phyloP scores from a whole-genome alignment of 75 land plant species.

The Larix kaempferi region DNA sequence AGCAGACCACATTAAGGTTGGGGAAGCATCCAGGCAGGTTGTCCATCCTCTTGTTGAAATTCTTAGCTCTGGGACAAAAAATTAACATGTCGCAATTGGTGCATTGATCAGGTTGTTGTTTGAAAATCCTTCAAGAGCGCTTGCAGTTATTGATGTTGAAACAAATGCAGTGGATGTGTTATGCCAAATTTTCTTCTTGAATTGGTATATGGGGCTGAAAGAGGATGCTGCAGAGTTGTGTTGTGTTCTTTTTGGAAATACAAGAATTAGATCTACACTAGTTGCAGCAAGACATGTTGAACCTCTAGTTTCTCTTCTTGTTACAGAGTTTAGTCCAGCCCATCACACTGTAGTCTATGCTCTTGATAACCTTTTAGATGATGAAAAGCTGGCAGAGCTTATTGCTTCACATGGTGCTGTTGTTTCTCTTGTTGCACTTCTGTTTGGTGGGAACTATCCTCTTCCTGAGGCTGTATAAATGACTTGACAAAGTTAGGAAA shows the following conservation, averaged over 20 bases:
- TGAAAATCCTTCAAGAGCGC: conserved; percentile 84
- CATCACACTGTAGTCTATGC: conserved; percentile 89
- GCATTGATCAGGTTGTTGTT: conserved; percentile 68
- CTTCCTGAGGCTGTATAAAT: conserved; percentile 80
- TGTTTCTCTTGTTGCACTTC: conserved; percentile 82
- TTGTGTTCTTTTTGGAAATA: conserved; percentile 75
- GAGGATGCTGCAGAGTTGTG: conserved; percentile 93
- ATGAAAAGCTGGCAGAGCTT: conserved; percentile 91
- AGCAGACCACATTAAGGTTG: conserved; percentile 75
- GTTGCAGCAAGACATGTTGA: conserved; percentile 92
- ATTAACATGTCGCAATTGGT: conserved; percentile 91
- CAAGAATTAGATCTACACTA: conserved; percentile 76
- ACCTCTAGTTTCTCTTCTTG: conserved; percentile 82
- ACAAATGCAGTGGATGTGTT: conserved; percentile 92
- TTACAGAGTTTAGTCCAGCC: conserved; percentile 57
- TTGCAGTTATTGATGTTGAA: conserved; percentile 90
- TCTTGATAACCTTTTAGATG: conserved; percentile 85
- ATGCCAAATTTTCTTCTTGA: conserved; percentile 77
- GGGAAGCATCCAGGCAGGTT: conserved; percentile 75
- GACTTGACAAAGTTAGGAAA: conserved; percentile 86
- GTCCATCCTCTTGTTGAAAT: conserved; percentile 91
- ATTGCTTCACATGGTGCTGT: conserved; percentile 97
- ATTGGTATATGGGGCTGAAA: conserved; percentile 82
- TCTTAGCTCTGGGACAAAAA: conserved; percentile 78
- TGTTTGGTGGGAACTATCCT: conserved; percentile 67